These are phyloP conservation scores for Cryomyces antarcticus DNA, from an alignment of 495 filamentous ascomycete species.

Conservation along the genomic window DNA sequence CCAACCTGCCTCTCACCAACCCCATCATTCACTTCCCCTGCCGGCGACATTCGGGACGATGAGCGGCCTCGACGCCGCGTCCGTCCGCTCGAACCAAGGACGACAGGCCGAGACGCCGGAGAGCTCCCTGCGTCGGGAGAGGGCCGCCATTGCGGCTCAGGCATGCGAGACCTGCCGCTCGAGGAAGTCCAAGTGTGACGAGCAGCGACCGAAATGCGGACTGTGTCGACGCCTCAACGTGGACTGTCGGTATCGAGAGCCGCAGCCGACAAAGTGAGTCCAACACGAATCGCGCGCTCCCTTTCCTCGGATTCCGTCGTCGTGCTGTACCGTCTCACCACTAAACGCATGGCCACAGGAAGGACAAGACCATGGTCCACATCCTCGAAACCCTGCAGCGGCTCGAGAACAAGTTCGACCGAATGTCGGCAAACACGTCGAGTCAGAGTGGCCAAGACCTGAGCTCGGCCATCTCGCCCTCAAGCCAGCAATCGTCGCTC, in stretches of 20 bases:
- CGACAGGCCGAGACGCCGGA: too few species aligned
- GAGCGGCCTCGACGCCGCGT: too few species aligned
- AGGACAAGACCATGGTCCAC: slow-evolving; percentile 40
- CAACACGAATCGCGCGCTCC: too few species aligned
- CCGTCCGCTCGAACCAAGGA: too few species aligned
- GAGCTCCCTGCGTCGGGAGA: slow-evolving; percentile 8
- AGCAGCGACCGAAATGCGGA: slow-evolving; percentile 14
- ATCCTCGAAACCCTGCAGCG: slow-evolving; percentile 34
- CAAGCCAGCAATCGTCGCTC: background rate
- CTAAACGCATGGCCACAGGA: slow-evolving; percentile 18
- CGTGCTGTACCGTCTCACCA: slow-evolving; percentile 1
- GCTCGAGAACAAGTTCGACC: slow-evolving; percentile 30
- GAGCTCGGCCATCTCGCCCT: background rate
- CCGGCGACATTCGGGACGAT: too few species aligned
- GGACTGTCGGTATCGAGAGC: slow-evolving; percentile 38
- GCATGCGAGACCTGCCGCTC: slow-evolving; percentile 17
- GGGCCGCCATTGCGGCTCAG: slow-evolving; percentile 17
- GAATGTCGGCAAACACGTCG: slow-evolving; percentile 8
- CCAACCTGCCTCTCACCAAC: too few species aligned
- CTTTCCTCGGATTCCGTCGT: slow-evolving; percentile 5
- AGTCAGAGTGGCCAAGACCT: background rate
- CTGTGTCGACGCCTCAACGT: slow-evolving; percentile 23
- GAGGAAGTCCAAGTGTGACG: slow-evolving; percentile 18
- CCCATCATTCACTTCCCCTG: too few species aligned
- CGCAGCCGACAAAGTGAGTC: slow-evolving; percentile 42